A percentile compares a stretch with the other conserved stretches of the same genome.
Evolutionary conservation across 1,284 basidiomycete genomes (phyloP).

Genomic region (Leccinum pachyderme): DNA sequence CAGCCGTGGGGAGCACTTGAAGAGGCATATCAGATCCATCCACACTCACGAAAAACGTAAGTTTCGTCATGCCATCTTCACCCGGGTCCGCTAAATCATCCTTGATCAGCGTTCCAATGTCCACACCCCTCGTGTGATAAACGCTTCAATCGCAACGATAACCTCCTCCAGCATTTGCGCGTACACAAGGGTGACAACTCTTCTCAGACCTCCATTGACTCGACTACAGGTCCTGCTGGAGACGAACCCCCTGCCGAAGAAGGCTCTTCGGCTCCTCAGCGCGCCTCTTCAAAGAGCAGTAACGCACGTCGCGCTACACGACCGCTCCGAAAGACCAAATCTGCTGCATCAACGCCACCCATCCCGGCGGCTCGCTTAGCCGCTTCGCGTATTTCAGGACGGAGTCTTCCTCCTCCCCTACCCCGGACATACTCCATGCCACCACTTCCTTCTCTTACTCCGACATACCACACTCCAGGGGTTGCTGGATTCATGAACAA

Average conservation of each 20-base stretch:
- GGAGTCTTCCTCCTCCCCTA: slow-evolving; percentile 28
- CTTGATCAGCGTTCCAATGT: slow-evolving; percentile 54
- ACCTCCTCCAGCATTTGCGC: slow-evolving; percentile 58
- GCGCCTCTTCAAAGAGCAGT: slow-evolving; percentile 24
- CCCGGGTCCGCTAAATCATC: slow-evolving; percentile 21
- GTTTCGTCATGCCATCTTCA: slow-evolving; percentile 31
- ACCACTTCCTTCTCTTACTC: slow-evolving; percentile 29
- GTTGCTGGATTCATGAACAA: slow-evolving; percentile 33
- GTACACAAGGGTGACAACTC: slow-evolving; percentile 49
- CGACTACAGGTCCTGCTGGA: slow-evolving; percentile 23
- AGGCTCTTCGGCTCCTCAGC: slow-evolving; percentile 23
- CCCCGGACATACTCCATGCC: slow-evolving; percentile 36
- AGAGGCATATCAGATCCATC: slow-evolving; percentile 72
- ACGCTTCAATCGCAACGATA: slow-evolving; percentile 63
- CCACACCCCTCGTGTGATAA: slow-evolving; percentile 54
- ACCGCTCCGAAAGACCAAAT: slow-evolving; percentile 35
- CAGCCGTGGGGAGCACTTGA: slow-evolving; percentile 72
- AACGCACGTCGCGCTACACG: slow-evolving; percentile 29
- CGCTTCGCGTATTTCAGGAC: slow-evolving; percentile 33
- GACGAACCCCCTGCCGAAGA: slow-evolving; percentile 29
- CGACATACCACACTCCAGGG: slow-evolving; percentile 30
- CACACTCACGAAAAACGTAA: slow-evolving; percentile 79
- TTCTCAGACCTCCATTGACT: slow-evolving; percentile 37
- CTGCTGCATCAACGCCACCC: slow-evolving; percentile 36
- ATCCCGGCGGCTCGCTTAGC: slow-evolving; percentile 35